These are phyloP conservation scores for Apiotrichum akiyoshidainum DNA, from an alignment of 1,284 basidiomycete species.

Conservation along the genomic window DNA sequence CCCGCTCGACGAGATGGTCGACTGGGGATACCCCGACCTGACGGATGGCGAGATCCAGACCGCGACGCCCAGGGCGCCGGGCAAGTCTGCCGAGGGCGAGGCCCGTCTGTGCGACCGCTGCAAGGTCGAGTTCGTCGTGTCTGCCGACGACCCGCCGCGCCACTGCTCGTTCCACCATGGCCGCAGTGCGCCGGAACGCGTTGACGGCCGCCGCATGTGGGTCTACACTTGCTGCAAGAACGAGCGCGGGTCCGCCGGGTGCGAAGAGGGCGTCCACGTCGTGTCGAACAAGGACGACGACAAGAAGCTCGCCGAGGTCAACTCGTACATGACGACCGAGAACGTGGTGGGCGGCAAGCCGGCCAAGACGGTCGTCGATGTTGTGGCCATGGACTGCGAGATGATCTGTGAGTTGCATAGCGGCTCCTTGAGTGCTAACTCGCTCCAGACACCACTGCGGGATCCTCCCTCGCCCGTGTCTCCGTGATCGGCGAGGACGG, in stretches of 20 bases:
- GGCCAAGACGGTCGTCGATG: slow-evolving; percentile 50
- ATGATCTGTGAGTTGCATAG: slow-evolving; percentile 64
- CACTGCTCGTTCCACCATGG: slow-evolving; percentile 83
- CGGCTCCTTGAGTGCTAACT: not conserved
- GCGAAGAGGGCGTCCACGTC: slow-evolving; percentile 34
- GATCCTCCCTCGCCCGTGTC: slow-evolving; percentile 78
- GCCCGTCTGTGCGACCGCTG: slow-evolving; percentile 73
- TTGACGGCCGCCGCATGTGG: slow-evolving; percentile 44
- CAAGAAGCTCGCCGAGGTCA: slow-evolving; percentile 67
- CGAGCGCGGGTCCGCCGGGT: slow-evolving; percentile 56
- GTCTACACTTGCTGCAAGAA: slow-evolving; percentile 53
- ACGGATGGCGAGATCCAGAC: slow-evolving; percentile 51
- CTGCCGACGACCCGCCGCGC: slow-evolving; percentile 54
- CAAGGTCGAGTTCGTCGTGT: slow-evolving; percentile 62
- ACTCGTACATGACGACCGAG: slow-evolving; percentile 63
- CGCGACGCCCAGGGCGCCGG: slow-evolving; percentile 49
- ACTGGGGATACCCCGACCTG: slow-evolving; percentile 60
- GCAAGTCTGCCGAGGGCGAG: slow-evolving; percentile 59
- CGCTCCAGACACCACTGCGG: slow-evolving; percentile 67
- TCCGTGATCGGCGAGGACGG: slow-evolving; percentile 78
- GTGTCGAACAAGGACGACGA: slow-evolving; percentile 55
- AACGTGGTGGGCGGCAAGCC: slow-evolving; percentile 19
- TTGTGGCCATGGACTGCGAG: slow-evolving; percentile 82
- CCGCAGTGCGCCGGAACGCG: slow-evolving; percentile 47
- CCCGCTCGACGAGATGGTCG: slow-evolving; percentile 58